Percentiles rank a stretch among this genome's conserved stretches.
Evolutionary conservation across 2,329 filamentous ascomycete species (phyloP).

Genomic region (Aspergillus fumigatus): DNA sequence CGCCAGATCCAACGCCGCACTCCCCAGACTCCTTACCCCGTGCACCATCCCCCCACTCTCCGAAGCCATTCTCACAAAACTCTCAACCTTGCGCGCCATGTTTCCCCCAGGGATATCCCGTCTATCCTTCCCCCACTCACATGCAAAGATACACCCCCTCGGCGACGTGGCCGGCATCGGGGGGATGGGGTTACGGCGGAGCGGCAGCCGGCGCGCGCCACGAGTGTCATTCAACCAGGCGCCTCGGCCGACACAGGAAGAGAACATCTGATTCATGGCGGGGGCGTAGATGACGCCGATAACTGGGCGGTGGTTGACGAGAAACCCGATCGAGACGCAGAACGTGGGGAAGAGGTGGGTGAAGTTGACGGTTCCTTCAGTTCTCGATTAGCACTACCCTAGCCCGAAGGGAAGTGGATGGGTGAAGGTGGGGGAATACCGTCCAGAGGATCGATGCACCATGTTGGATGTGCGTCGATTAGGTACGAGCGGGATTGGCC

Average conservation of each 20-base stretch:
- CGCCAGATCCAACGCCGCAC: conserved; percentile 68
- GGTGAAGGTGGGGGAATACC: conserved; percentile 37
- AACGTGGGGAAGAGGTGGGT: conserved; percentile 78
- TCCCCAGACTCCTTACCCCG: conserved; percentile 66
- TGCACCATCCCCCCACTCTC: conserved; percentile 73
- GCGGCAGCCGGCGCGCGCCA: conserved; percentile 49
- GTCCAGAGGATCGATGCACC: conserved; percentile 73
- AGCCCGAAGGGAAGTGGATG: background rate
- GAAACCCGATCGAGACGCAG: conserved; percentile 71
- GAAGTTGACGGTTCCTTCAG: conserved; percentile 66
- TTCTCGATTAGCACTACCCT: background rate
- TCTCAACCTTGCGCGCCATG: conserved; percentile 66
- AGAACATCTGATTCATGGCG: conserved; percentile 65
- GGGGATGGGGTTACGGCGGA: conserved; percentile 59
- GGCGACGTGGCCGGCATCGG: conserved; percentile 62
- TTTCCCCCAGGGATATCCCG: conserved; percentile 63
- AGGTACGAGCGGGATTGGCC: conserved; percentile 65
- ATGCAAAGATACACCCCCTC: conserved; percentile 65
- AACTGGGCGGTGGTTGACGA: conserved; percentile 55
- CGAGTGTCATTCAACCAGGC: conserved; percentile 64
- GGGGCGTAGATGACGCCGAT: conserved; percentile 71
- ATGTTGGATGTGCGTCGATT: conserved; percentile 60
- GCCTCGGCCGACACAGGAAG: conserved; percentile 60
- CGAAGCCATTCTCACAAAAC: conserved; percentile 69
- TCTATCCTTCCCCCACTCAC: conserved; percentile 77